A percentile compares a stretch with the other conserved stretches of the same genome.
These are phyloP conservation scores for Henningerozyma blattae DNA, from an alignment of 805 yeast species.

Conservation along the genomic window DNA sequence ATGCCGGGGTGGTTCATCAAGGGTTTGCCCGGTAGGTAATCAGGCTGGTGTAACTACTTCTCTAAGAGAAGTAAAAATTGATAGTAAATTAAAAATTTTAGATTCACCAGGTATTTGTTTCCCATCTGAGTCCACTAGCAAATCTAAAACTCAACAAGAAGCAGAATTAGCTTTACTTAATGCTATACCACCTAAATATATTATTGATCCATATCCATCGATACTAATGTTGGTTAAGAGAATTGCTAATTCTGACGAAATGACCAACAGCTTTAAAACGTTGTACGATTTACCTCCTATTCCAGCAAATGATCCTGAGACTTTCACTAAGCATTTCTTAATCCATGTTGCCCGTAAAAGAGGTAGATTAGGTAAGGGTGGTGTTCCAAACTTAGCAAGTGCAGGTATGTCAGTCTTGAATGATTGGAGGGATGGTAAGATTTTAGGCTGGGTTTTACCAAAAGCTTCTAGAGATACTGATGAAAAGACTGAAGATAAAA, in stretches of 20 bases:
- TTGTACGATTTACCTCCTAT: conserved; percentile 74
- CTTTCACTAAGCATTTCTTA: conserved; percentile 73
- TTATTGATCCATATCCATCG: conserved; percentile 76
- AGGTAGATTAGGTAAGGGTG: conserved; percentile 89
- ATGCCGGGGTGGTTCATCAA: conserved; percentile 53
- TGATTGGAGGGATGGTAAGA: conserved; percentile 97
- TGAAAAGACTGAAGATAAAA: conserved; percentile 14
- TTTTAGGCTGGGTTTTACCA: conserved; percentile 83
- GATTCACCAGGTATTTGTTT: conserved; percentile 98
- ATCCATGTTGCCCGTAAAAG: conserved; percentile 87
- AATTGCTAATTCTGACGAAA: conserved; percentile 57
- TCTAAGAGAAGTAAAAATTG: conserved; percentile 84
- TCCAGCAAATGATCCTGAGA: conserved; percentile 58
- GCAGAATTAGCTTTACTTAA: conserved; percentile 84
- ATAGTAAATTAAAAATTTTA: conserved; percentile 73
- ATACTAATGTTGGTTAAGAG: conserved; percentile 66
- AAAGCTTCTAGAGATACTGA: conserved; percentile 34
- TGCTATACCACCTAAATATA: conserved; percentile 79
- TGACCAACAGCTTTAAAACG: conserved; percentile 64
- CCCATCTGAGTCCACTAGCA: conserved; percentile 40
- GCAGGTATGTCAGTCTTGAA: conserved; percentile 75
- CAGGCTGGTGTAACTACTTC: conserved; percentile 96
- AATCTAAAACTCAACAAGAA: conserved; percentile 50
- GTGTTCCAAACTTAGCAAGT: conserved; percentile 77
- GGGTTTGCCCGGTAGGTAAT: conserved; percentile 93